A percentile compares a stretch with the other conserved stretches of the same genome.
These are phyloP conservation scores for Cavenderia fasciculata DNA, from an alignment of 78 protist species.

Conservation along the genomic window DNA sequence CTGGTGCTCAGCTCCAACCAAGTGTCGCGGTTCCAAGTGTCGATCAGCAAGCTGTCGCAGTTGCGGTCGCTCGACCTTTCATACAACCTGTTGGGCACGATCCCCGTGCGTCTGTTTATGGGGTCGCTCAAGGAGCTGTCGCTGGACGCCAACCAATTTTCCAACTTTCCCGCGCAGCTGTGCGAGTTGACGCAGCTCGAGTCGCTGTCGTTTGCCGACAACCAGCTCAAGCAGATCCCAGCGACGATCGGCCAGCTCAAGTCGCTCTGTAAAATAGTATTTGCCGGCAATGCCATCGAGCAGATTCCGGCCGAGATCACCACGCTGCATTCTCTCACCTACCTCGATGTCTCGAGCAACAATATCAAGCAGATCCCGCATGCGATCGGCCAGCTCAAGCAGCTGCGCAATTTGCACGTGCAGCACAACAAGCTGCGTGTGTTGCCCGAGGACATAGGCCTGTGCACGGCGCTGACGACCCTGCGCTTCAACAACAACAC, in stretches of 20 bases:
- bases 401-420: not conserved
- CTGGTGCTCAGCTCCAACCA: constrained; percentile 23
- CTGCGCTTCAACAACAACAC: constrained; percentile 46
- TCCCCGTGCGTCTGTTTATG: constrained; percentile 64
- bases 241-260: constrained; percentile 22
- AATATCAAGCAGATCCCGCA: not conserved
- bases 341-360: constrained; percentile 48
- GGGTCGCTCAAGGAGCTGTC: not conserved
- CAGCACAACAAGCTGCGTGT: constrained; percentile 57
- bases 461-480: not conserved
- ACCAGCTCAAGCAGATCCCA: constrained; percentile 33
- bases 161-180: constrained; percentile 55
- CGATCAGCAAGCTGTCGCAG: constrained; percentile 19
- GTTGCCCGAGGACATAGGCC: constrained; percentile 48
- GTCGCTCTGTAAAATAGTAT: constrained; percentile 7
- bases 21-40: constrained; percentile 47
- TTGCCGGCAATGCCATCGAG: constrained; percentile 55
- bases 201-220: constrained; percentile 22
- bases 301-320: constrained; percentile 9
- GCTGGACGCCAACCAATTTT: constrained; percentile 32
- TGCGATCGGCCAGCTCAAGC: not conserved
- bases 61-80: constrained; percentile 28
- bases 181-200: constrained; percentile 30
- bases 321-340: not conserved
- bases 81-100: constrained; percentile 45